phyloP scores from a whole-genome alignment of 2,329 filamentous ascomycete species.

The Fusarium sp. region DNA sequence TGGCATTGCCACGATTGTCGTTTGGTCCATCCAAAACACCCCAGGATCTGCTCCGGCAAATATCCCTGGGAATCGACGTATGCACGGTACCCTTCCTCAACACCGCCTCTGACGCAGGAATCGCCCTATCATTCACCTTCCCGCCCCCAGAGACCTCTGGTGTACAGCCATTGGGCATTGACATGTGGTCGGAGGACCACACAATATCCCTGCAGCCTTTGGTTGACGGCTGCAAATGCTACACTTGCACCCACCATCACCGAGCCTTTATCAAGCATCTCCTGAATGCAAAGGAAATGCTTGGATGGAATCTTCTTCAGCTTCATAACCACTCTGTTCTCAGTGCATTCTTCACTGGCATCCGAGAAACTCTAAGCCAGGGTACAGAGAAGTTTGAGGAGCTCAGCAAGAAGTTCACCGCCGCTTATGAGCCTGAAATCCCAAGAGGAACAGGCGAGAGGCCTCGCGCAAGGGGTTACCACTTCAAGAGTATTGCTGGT shows the following conservation, averaged over 20 bases:
- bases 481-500: constrained; percentile 78
- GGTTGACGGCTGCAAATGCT: constrained; percentile 76
- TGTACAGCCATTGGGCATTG: constrained; percentile 72
- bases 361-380: constrained; percentile 73
- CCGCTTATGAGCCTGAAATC: constrained; percentile 75
- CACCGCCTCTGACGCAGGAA: constrained; percentile 82
- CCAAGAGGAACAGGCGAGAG: constrained; percentile 81
- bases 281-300: constrained; percentile 92
- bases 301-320: constrained; percentile 93
- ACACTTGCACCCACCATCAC: constrained; percentile 86
- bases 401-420: constrained; percentile 56
- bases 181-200: constrained; percentile 80
- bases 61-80: constrained; percentile 83
- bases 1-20: constrained; percentile 77
- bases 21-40: constrained; percentile 78
- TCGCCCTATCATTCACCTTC: constrained; percentile 85
- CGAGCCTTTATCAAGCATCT: constrained; percentile 90
- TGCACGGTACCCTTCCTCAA: constrained; percentile 83
- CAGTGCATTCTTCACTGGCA: constrained; percentile 76
- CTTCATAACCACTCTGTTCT: constrained; percentile 88
- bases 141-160: constrained; percentile 55
- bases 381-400: constrained; percentile 71
- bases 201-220: constrained; percentile 74
- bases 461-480: constrained; percentile 85
- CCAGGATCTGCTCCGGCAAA: constrained; percentile 80